These are phyloP conservation scores for Volvariella surrecta DNA, from an alignment of 1,284 basidiomycete genomes.

Conservation along the genomic window DNA sequence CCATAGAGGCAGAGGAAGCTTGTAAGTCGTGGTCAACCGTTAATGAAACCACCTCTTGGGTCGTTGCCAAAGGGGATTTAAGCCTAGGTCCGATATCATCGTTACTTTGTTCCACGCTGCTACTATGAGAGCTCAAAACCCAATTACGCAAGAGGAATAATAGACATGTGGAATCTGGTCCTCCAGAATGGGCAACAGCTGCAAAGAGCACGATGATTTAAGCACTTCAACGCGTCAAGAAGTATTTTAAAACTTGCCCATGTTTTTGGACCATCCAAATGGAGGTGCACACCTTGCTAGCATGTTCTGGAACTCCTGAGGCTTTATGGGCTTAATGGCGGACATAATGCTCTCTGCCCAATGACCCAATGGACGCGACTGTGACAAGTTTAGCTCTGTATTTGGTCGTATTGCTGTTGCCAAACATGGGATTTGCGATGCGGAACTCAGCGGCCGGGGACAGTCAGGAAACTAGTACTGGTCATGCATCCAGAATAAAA, in stretches of 20 bases:
- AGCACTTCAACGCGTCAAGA: not conserved
- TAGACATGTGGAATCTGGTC: slow-evolving; percentile 71
- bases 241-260: slow-evolving; percentile 25
- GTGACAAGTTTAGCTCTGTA: too few relatives aligned
- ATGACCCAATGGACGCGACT: too few relatives aligned
- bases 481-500: too few relatives aligned
- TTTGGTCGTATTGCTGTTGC: too few relatives aligned
- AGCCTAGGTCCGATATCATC: not conserved
- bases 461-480: too few relatives aligned
- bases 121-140: too few relatives aligned
- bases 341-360: too few relatives aligned
- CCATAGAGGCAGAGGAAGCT: slow-evolving; percentile 44
- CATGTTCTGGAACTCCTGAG: slow-evolving; percentile 35
- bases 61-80: slow-evolving; percentile 7
- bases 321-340: slow-evolving; percentile 23
- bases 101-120: too few relatives aligned
- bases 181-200: slow-evolving; percentile 74
- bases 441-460: too few relatives aligned
- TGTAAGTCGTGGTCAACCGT: slow-evolving; percentile 66
- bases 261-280: slow-evolving; percentile 28
- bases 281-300: slow-evolving; percentile 30
- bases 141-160: slow-evolving; percentile 51
- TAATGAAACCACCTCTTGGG: slow-evolving; percentile 41
- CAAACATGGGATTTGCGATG: too few relatives aligned
- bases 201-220: slow-evolving; percentile 1